These are phyloP conservation scores for Gaultheria prostrata DNA, from an alignment of 148 eudicot species.

Conservation along the genomic window DNA sequence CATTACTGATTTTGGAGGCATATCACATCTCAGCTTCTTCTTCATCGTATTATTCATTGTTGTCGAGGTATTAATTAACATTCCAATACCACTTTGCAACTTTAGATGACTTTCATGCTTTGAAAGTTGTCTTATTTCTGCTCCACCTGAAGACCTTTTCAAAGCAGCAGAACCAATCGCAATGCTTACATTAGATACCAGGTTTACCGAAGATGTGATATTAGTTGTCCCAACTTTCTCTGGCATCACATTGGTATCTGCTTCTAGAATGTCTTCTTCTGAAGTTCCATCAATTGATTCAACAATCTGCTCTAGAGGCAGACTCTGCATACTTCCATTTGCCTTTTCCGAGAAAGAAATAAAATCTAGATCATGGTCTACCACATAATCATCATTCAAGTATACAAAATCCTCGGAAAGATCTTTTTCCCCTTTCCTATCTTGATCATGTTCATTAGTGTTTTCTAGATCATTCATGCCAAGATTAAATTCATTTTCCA, in stretches of 20 bases:
- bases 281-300: slow-evolving; percentile 20
- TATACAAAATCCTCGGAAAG: slow-evolving; percentile 8
- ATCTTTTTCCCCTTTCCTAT: slow-evolving; percentile 23
- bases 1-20: slow-evolving; percentile 72
- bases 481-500: slow-evolving; percentile 6
- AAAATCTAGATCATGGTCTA: slow-evolving; percentile 1
- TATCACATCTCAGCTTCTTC: slow-evolving; percentile 55
- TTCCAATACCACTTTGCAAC: slow-evolving; percentile 23
- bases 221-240: slow-evolving; percentile 9
- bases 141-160: slow-evolving; percentile 17
- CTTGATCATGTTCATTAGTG: slow-evolving; percentile 25
- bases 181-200: slow-evolving; percentile 13
- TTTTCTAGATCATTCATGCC: slow-evolving; percentile 24
- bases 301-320: slow-evolving; percentile 20
- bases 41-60: slow-evolving; percentile 24
- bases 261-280: slow-evolving; percentile 21
- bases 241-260: slow-evolving; percentile 16
- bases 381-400: slow-evolving; percentile 13
- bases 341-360: slow-evolving; percentile 4
- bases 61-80: slow-evolving; percentile 21
- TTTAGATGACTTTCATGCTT: slow-evolving; percentile 17
- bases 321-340: not conserved
- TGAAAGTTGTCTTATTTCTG: slow-evolving; percentile 11
- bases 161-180: slow-evolving; percentile 12
- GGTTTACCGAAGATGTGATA: not conserved